Base-by-base conservation (phyloP, 495 filamentous ascomycete genomes). In the Penicillium herquei region DNA sequence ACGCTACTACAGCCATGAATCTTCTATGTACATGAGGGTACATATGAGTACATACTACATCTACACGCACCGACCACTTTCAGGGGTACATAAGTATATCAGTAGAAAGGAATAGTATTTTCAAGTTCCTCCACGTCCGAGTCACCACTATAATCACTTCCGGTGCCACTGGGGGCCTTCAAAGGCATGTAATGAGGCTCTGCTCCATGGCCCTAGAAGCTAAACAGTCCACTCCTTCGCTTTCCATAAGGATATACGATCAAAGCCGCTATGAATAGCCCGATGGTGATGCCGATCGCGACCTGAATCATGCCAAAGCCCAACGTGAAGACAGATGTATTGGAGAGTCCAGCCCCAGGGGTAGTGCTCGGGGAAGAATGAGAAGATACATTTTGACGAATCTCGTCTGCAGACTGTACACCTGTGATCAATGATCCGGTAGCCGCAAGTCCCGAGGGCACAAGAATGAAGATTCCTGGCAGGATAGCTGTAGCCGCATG, bases 241-340 rank as follows among this genome's bases (percentile, higher is more conserved):
- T 96, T 96, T 7, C 91, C 91, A 57, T 91, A 80, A 6, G 92
- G 91, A 79, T 96, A 96, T 10, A 96, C 84, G 46, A 94, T 70
- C 57, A 96, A 64, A 7, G 89, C 88, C 39, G 88, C 88, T 53
- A 93, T 71, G 63, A 94, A 96, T 54, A 96, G 69, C 1, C 92
- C 92, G 12, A 95, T 88, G 5, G 90, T 92, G 62, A 96, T 94
- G 30, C 89, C 92, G 68, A 95, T 93, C 3, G 92, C 91, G 11
- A 96, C 84, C 64, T 96, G 88, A 52, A 96, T 85, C 71, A 74
- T 74, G 2, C 71, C 70, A 55, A 69, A 71, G 1, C 70, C 71
- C 49, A 73, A 50, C 17, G 57, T 67, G 33, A 66, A 67, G 18
- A 62, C 45, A 33, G 69, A 69, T n/a, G 30, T 68, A 35, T 52